phyloP scores from a whole-genome alignment of 768 basidiomycete species.

The Clitopilus hobsonii region DNA sequence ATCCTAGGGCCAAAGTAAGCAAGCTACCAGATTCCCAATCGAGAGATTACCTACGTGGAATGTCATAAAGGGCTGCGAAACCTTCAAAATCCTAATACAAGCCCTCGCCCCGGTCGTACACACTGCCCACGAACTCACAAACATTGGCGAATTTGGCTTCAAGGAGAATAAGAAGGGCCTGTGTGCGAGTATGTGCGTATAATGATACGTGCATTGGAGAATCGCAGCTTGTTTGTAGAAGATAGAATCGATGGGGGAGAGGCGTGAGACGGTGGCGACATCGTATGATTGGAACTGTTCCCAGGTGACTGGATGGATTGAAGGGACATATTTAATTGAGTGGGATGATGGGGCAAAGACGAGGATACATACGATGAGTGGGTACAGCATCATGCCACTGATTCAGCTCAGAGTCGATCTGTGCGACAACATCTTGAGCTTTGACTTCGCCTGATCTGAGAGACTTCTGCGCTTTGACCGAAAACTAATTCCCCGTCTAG shows the following conservation, averaged over 20 bases:
- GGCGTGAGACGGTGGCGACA: no score
- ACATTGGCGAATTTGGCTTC: conserved; percentile 37
- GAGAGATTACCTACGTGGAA: not conserved
- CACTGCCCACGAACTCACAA: conserved; percentile 67
- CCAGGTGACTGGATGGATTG: no score
- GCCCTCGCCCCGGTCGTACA: conserved; percentile 80
- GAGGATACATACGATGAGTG: conserved; percentile 44
- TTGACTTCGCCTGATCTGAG: conserved; percentile 54
- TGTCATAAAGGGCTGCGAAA: not conserved
- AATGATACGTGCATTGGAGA: conserved; percentile 48
- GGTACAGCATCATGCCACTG: conserved; percentile 68
- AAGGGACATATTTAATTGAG: no score
- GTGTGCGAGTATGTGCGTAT: conserved; percentile 70
- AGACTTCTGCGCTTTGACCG: conserved; percentile 73
- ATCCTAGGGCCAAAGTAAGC: no score
- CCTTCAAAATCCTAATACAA: conserved; percentile 63
- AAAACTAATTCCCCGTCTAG: no score
- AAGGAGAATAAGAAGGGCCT: conserved; percentile 71
- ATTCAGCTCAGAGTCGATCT: conserved; percentile 68
- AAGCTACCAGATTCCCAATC: not conserved
- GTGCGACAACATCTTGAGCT: conserved; percentile 66
- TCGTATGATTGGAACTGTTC: no score
- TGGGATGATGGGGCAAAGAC: no score
- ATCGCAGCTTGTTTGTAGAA: conserved; percentile 60
- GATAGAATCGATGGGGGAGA: conserved; percentile 30